Base-by-base conservation (phyloP, 352 stramenopile species). In the Phytopythium delawarense region DNA sequence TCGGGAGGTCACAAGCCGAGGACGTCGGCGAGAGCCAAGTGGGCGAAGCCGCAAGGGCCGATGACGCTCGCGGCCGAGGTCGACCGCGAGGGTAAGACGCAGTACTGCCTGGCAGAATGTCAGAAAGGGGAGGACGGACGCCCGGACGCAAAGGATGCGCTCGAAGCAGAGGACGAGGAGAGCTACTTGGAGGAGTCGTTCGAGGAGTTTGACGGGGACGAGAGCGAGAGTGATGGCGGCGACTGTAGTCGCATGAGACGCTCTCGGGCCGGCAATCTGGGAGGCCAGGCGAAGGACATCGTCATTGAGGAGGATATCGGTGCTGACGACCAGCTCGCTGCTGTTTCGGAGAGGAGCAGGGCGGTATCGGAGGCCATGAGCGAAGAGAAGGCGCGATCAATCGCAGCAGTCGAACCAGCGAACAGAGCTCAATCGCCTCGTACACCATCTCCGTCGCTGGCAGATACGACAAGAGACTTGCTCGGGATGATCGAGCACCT, bases 181-280 rank as follows among this genome's bases (percentile, higher is more conserved):
- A 78, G 66, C 21, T 94, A 94, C 62, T 62, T 90, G 65, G 83
- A 92, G 20, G 86, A 94, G 40, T 92, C 83, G 0, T 94, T 94
- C 66, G 86, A 94, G 65, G 84, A 89, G 32, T 92, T 91, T 71
- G 81, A 92, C 45, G 78, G 81, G 1, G 70, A 84, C 1, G 70
- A 69, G 0, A 49, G 28, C 2, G 55, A 25, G 1, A 11, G 54
- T 6, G 40, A 66, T 15, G 55, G 34, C 4, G 40, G 12, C 5
- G 9, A 63, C 57, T 40, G n/a, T 23, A 11, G 39, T 16, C 18
- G 55, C 63, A 20, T 21, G 48, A 42, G 40, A 42, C 13, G 30
- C 28, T 48, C n/a, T 9, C 16, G 32, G 3, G 2, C 4, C 0
- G 28, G 13, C 0, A 57, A 32, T n/a, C 28, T 39, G 7, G 37